These are phyloP conservation scores for Gloeophyllum trabeum DNA, from an alignment of 768 basidiomycete genomes.

Conservation along the genomic window DNA sequence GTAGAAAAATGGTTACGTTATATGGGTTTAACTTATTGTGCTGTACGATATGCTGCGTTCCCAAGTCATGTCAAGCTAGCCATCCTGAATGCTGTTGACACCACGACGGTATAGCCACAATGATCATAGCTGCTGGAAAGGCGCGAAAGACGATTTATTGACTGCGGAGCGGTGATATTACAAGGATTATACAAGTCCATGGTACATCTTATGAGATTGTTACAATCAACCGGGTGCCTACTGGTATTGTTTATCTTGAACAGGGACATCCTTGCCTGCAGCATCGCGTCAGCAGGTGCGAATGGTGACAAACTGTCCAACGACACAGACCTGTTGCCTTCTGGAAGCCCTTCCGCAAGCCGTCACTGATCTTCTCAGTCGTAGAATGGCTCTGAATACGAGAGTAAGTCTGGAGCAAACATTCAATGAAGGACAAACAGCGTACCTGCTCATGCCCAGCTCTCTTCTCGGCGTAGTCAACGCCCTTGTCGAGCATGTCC, in stretches of 20 bases:
- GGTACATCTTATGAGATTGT: too few relatives aligned
- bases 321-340: constrained; percentile 5
- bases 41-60: too few relatives aligned
- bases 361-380: constrained; percentile 9
- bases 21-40: too few relatives aligned
- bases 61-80: too few relatives aligned
- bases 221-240: not conserved
- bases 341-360: constrained; percentile 6
- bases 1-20: too few relatives aligned
- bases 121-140: too few relatives aligned
- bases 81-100: too few relatives aligned
- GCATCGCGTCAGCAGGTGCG: not conserved
- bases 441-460: constrained; percentile 7
- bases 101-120: too few relatives aligned
- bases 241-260: constrained; percentile 6
- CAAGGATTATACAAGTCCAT: too few relatives aligned
- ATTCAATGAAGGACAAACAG: not conserved
- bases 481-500: constrained; percentile 7
- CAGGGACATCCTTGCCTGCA: constrained; percentile 8
- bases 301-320: not conserved
- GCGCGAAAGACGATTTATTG: too few relatives aligned
- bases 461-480: constrained; percentile 5
- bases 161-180: too few relatives aligned
- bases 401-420: not conserved
- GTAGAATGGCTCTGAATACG: constrained; percentile 5